Base-by-base conservation (phyloP, 768 basidiomycete genomes). In the Hortiboletus flavorubellus region DNA sequence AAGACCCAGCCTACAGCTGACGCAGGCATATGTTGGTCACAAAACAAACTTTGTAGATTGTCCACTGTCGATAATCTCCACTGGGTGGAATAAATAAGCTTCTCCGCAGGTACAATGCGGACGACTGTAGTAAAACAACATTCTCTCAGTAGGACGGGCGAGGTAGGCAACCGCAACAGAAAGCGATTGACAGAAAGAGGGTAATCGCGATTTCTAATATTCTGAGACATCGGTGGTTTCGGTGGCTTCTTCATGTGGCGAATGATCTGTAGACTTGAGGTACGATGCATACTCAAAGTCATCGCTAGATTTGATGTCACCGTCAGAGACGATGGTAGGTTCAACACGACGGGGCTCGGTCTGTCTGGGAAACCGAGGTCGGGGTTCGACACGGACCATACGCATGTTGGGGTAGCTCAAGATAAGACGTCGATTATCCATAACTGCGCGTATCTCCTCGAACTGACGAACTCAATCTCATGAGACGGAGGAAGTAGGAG, bases 371-470 rank as follows among this genome's bases (percentile, higher is more conserved):
- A 53, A 49, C 39, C 60, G 57, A 37, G 58, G 59, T 42, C 71
- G 67, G 33, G 71, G 69, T 23, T 71, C 71, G 38, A 71, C 69
- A 39, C 69, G 69, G 50, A 71, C 71, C 8, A 65, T 71, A 43
- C 71, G 69, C 69, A 71, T 71, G 56, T 71, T 71, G 52, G 88
- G 88, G 60, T 89, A 88, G 69, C 81, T 80, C 63, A 91, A 68
- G 56, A 78, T 78, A 33, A 91, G 77, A 54, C 75, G 77, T 57
- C 78, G 79, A 55, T 79, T 79, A 54, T 84, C 82, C 78, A 85
- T 84, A 33, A 82, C 77, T 7, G 86, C 86, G 46, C 78, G 80
- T 53, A 91, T 79, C 64, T 91, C 87, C 63, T 87, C 85, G 55
- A 89, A 89, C 88, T 90, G 56, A 38, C 33, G 15, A 23, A 54